Evolutionary conservation across 441 rosid genomes (phyloP).

Genomic region (Corymbia citriodora): DNA sequence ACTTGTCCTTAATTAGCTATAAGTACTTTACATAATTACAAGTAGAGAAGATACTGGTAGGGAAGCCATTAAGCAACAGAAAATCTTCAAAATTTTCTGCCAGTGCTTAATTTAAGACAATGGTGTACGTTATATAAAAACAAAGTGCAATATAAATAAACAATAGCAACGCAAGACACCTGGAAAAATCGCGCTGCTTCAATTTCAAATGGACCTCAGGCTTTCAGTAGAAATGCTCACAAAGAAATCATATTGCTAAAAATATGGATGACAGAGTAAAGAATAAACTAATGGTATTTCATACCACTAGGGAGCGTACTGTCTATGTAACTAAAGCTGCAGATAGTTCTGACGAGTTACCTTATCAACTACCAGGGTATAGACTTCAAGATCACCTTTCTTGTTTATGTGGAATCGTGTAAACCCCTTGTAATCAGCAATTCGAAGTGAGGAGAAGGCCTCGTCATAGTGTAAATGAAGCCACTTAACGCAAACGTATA

Average conservation of each 20-base stretch:
- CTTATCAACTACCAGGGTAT: slow-evolving; percentile 95
- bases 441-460: slow-evolving; percentile 96
- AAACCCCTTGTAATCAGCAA: slow-evolving; percentile 93
- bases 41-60: neutral
- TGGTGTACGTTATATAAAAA: too few species aligned
- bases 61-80: neutral
- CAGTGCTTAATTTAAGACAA: neutral
- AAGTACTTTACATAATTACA: neutral
- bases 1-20: neutral
- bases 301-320: neutral
- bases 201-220: neutral
- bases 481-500: slow-evolving; percentile 95
- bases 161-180: neutral
- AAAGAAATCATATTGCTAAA: neutral
- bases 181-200: neutral
- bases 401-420: slow-evolving; percentile 74
- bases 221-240: neutral
- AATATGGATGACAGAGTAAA: neutral
- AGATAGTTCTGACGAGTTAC: slow-evolving; percentile 23
- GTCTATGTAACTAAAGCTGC: neutral
- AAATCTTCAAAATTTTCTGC: neutral
- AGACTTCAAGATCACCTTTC: slow-evolving; percentile 78
- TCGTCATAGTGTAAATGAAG: slow-evolving; percentile 93
- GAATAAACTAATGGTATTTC: neutral
- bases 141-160: neutral